phyloP scores from a whole-genome alignment of 352 stramenopile genomes.

The Phytopythium cucurbitacearum region DNA sequence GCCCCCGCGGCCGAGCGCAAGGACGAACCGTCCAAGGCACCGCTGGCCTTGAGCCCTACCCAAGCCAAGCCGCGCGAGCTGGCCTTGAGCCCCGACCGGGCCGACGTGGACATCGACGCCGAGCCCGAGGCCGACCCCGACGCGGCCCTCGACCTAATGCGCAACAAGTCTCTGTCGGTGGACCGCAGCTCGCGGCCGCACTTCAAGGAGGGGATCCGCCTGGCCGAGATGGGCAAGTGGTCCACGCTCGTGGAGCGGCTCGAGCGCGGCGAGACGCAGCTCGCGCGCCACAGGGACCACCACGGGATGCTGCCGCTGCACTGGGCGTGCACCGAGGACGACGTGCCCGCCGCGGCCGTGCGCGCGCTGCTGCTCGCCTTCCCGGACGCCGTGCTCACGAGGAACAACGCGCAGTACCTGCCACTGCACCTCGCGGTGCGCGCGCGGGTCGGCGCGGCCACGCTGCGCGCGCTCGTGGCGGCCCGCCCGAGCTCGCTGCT shows the following conservation, averaged over 20 bases:
- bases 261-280: constrained; percentile 39
- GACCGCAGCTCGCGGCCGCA: constrained; percentile 43
- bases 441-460: constrained; percentile 39
- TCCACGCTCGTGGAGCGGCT: constrained; percentile 54
- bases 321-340: constrained; percentile 80
- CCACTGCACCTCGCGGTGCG: constrained; percentile 82
- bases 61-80: too few species aligned
- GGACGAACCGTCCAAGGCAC: too few species aligned
- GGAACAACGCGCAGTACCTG: constrained; percentile 81
- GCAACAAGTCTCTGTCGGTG: constrained; percentile 22
- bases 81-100: neutral
- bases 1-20: too few species aligned
- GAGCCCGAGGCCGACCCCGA: neutral
- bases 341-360: constrained; percentile 59
- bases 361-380: constrained; percentile 62
- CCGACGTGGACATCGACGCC: constrained; percentile 1
- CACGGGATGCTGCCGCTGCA: constrained; percentile 83
- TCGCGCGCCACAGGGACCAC: constrained; percentile 77
- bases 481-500: constrained; percentile 63
- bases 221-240: constrained; percentile 84
- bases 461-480: constrained; percentile 54
- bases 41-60: too few species aligned
- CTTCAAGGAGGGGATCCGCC: constrained; percentile 77
- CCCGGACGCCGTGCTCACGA: constrained; percentile 69
- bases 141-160: constrained; percentile 1